Conservation (phyloP, 148 eudicot species). For the Rhododendron molle region DNA sequence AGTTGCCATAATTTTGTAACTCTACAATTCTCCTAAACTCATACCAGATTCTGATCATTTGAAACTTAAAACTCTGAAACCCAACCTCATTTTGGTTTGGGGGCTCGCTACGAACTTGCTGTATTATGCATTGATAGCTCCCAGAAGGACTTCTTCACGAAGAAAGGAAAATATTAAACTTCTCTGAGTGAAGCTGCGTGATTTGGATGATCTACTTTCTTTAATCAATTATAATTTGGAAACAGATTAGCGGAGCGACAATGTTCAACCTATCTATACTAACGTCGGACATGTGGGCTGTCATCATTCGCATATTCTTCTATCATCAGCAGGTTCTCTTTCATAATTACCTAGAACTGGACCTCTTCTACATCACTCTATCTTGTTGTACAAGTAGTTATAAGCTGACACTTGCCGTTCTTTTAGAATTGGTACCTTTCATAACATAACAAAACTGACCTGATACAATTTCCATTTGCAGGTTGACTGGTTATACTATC, state of each 20-base stretch:
- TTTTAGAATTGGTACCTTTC: background rate
- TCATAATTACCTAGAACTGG: background rate
- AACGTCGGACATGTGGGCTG: slow-evolving; percentile 98
- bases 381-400: background rate
- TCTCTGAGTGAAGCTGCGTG: background rate
- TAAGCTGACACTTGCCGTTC: background rate
- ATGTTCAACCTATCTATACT: slow-evolving; percentile 80
- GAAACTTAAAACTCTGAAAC: background rate
- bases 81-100: background rate
- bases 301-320: slow-evolving; percentile 66
- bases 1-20: background rate
- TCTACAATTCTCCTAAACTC: background rate
- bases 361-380: background rate
- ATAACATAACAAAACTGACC: background rate
- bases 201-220: background rate
- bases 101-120: background rate
- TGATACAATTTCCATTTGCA: slow-evolving; percentile 24
- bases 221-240: background rate
- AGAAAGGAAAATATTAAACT: background rate
- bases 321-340: slow-evolving; percentile 67
- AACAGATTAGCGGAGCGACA: slow-evolving; percentile 78
- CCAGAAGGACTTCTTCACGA: background rate
- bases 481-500: slow-evolving; percentile 83
- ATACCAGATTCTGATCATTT: background rate
- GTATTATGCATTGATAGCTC: background rate